Base-by-base conservation (phyloP, 2,329 filamentous ascomycete species). In the Chalaropsis ovoidea region DNA sequence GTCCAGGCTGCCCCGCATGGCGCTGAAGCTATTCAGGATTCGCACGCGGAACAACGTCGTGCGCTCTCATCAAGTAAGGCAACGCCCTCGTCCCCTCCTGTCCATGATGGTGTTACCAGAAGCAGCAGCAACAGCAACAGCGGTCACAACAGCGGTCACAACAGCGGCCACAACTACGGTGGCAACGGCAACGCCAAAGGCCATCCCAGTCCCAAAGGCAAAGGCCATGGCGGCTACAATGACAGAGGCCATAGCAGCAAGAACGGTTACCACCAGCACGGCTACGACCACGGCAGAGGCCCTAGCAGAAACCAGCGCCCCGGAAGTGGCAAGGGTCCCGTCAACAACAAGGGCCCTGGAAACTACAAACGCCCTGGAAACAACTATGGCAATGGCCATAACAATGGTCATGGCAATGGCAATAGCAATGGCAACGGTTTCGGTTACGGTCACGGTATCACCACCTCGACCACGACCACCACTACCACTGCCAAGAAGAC, bases 31-130 rank as follows among this genome's bases (percentile, higher is more conserved):
- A 35, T 56, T 31, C 31, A 31, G 52, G 15, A 56, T 31, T 56
- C 13, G 27, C 52, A n/a, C 24, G 13, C 22, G 24, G 52, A 35
- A 56, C 61, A 45, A 24, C 61, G 39, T 45, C 41, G 61, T 41
- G 41, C 41, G 41, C 41, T 62, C 52, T 47, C 42, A 24, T 19
- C 56, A 62, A 24, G 61, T 62, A 62, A 62, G 61, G 61, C 39
- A 19, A 62, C 47, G 42, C 52, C 52, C 52, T 56, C 52, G 27
- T 35, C 52, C 52, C 52, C 27, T 56, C 52, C 52, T 31, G 24
- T 31, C 27, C 52, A 56, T 56, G 22, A 56, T 56, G 27, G 52
- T 56, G 27, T 56, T 19, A 27, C 52, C 22, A 27, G 52, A 31
- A 56, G 52, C 27, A 56, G 52, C 52, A 56, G 27, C 52, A 56